Evolutionary conservation across 1,284 basidiomycete genomes (phyloP).

Genomic region (Termitomyces sp.): DNA sequence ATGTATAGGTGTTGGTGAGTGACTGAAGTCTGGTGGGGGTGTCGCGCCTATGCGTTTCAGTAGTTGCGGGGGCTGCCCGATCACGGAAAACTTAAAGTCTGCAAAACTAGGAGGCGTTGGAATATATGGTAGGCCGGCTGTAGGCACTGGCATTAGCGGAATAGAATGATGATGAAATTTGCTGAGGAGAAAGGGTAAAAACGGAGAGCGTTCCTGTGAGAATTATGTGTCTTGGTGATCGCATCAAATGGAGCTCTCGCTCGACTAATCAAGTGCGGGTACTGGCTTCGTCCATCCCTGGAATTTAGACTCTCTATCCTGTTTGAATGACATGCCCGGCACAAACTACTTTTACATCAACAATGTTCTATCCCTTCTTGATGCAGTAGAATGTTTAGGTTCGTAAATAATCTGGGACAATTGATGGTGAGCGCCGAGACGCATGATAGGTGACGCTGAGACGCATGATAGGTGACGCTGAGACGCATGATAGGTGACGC

Average conservation of each 20-base stretch:
- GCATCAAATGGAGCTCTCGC: neutral
- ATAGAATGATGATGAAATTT: neutral
- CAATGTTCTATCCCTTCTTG: neutral
- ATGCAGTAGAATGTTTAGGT: neutral
- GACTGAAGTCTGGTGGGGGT: conserved; percentile 4
- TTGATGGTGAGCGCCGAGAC: conserved; percentile 1
- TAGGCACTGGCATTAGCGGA: neutral
- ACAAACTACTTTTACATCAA: neutral
- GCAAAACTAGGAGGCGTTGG: conserved; percentile 5
- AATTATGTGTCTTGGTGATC: neutral
- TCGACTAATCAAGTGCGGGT: too few relatives aligned
- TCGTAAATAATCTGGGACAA: neutral
- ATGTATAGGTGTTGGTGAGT: conserved; percentile 3
- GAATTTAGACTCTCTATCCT: neutral
- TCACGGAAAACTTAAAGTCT: conserved; percentile 9
- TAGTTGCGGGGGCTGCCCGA: conserved; percentile 9
- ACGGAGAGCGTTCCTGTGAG: neutral
- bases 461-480: too few relatives aligned
- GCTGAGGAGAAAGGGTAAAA: neutral
- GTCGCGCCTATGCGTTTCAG: conserved; percentile 5
- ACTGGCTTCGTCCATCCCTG: neutral
- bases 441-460: neutral
- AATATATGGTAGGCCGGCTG: neutral
- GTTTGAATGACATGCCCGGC: neutral
- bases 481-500: neutral